Evolutionary conservation across 495 filamentous ascomycete genomes (phyloP).

Genomic region (Penicillium diatomitis): DNA sequence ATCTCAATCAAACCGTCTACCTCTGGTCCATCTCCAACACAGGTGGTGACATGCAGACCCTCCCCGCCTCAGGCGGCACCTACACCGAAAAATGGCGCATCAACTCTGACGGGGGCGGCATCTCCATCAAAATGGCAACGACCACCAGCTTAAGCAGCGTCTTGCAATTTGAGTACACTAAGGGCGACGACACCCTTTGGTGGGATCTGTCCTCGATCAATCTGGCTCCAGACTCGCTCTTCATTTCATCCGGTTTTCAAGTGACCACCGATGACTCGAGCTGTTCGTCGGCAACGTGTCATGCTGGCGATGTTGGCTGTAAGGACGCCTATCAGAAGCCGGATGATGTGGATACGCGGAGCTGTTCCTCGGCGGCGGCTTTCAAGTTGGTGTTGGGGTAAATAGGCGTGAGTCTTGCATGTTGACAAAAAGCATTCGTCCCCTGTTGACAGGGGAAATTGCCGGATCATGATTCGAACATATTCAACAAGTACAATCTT

Average conservation of each 20-base stretch:
- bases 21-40: slow-evolving; percentile 25
- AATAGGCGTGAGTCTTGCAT: neutral
- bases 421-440: too few relatives aligned
- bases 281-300: slow-evolving; percentile 22
- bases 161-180: slow-evolving; percentile 40
- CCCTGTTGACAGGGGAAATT: too few relatives aligned
- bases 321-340: slow-evolving; percentile 25
- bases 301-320: slow-evolving; percentile 25
- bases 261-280: slow-evolving; percentile 20
- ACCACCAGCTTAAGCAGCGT: slow-evolving; percentile 15
- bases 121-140: slow-evolving; percentile 37
- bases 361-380: slow-evolving; percentile 13
- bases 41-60: slow-evolving; percentile 16
- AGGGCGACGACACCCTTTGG: slow-evolving; percentile 27
- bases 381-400: slow-evolving; percentile 18
- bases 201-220: slow-evolving; percentile 40
- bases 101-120: slow-evolving; percentile 29
- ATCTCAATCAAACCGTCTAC: slow-evolving; percentile 24
- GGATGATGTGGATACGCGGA: slow-evolving; percentile 22
- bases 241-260: slow-evolving; percentile 26
- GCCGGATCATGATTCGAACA: neutral
- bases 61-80: slow-evolving; percentile 18
- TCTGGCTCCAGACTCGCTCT: slow-evolving; percentile 18
- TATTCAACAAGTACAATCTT: neutral
- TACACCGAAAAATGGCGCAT: slow-evolving; percentile 24